Evolutionary conservation across 164 flowering plant species (phyloP).

Genomic region (Tetrastigma voinierianum): DNA sequence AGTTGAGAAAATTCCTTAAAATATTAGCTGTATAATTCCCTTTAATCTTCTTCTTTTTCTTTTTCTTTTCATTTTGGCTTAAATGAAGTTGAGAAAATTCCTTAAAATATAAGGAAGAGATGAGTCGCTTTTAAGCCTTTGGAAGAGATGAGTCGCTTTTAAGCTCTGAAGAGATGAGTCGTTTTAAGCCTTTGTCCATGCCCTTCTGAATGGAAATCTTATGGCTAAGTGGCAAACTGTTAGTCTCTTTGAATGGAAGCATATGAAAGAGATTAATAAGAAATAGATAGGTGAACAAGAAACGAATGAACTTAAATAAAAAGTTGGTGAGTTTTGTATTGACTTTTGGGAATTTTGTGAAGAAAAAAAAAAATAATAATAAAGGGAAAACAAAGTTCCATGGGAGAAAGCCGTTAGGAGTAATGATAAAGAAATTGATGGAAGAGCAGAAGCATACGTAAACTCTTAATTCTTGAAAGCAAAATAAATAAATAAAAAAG

Average conservation of each 20-base stretch:
- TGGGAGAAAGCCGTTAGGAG: not conserved
- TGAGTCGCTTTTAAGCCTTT: not conserved
- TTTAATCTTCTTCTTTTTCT: too few species aligned
- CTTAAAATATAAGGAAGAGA: not conserved
- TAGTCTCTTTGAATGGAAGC: slow-evolving; percentile 19
- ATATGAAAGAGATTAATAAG: slow-evolving; percentile 3
- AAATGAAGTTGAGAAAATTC: not conserved
- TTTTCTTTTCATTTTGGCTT: too few species aligned
- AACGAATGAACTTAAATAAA: slow-evolving; percentile 9
- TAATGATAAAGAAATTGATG: not conserved
- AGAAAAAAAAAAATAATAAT: not conserved
- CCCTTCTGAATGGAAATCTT: not conserved
- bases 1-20: too few species aligned
- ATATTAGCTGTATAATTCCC: too few species aligned
- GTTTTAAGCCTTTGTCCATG: too few species aligned
- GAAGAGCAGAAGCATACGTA: not conserved
- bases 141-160: not conserved
- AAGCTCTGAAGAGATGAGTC: not conserved
- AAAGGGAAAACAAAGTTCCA: not conserved
- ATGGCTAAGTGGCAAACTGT: not conserved
- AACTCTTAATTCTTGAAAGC: too few species aligned
- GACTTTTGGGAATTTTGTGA: slow-evolving; percentile 15
- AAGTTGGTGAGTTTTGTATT: slow-evolving; percentile 27
- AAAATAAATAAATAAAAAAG: too few species aligned
- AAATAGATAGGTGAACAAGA: slow-evolving; percentile 36